Evolutionary conservation across 164 flowering plant genomes (phyloP).

Genomic region (Vitis cinerea): DNA sequence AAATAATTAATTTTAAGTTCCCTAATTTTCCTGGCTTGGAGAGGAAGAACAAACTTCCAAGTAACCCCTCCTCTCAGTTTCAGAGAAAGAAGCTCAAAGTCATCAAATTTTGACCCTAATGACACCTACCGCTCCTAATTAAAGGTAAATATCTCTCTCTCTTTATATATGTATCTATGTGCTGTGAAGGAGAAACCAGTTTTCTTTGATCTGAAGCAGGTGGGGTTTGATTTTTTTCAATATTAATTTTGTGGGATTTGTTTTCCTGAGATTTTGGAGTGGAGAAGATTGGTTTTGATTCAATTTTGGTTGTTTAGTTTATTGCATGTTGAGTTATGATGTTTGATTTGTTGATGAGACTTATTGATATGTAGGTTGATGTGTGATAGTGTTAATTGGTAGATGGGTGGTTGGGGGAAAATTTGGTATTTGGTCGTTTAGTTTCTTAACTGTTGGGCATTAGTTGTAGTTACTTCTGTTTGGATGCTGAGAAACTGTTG

Average conservation of each 20-base stretch:
- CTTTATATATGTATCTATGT: neutral
- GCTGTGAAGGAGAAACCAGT: neutral
- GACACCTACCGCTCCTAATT: slow-evolving; percentile 9
- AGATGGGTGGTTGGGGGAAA: neutral
- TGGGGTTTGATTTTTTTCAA: too few species aligned
- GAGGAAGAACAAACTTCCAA: slow-evolving; percentile 26
- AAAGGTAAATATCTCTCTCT: slow-evolving; percentile 11
- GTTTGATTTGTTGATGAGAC: neutral
- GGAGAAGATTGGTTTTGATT: neutral
- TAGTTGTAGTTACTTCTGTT: neutral
- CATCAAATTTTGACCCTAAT: slow-evolving; percentile 1
- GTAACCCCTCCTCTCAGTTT: slow-evolving; percentile 18
- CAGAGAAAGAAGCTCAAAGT: neutral
- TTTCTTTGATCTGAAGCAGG: neutral
- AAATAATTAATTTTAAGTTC: too few species aligned
- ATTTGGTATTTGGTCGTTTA: neutral
- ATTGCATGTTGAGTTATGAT: neutral
- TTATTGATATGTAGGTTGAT: neutral
- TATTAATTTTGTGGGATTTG: neutral
- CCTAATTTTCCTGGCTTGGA: too few species aligned
- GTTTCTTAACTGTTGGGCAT: neutral
- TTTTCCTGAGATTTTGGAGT: neutral
- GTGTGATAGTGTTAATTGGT: neutral
- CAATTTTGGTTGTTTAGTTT: neutral
- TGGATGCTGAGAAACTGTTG: neutral